Conservation (phyloP, 805 yeast species). For the Metschnikowia shivogae region DNA sequence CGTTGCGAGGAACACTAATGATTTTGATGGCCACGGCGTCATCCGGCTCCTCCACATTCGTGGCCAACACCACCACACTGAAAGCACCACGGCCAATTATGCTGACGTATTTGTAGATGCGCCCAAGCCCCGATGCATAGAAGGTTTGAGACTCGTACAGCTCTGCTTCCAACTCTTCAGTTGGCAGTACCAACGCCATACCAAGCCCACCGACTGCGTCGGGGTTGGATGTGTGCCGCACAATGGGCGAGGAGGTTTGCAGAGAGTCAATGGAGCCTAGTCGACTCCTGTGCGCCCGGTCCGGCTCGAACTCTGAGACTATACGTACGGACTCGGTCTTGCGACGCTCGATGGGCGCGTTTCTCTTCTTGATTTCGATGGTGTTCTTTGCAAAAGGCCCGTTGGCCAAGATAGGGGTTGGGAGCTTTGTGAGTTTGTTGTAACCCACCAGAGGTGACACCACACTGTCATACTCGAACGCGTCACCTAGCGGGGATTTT, state of each 20-base stretch:
- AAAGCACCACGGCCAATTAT: slow-evolving; percentile 66
- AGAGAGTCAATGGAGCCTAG: not conserved
- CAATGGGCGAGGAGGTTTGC: not conserved
- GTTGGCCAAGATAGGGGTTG: slow-evolving; percentile 37
- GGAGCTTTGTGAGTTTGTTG: slow-evolving; percentile 39
- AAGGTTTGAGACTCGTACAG: slow-evolving; percentile 6
- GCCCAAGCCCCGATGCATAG: slow-evolving; percentile 9
- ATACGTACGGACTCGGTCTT: slow-evolving; percentile 6
- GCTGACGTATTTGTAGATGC: slow-evolving; percentile 10
- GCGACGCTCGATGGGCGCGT: not conserved
- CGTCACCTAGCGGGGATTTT: slow-evolving; percentile 7
- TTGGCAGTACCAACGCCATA: slow-evolving; percentile 12
- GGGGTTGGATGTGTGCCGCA: slow-evolving; percentile 15
- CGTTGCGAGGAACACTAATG: slow-evolving; percentile 34
- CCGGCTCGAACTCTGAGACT: slow-evolving; percentile 14
- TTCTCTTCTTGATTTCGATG: slow-evolving; percentile 11
- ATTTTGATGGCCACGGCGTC: slow-evolving; percentile 68
- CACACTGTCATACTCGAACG: slow-evolving; percentile 9
- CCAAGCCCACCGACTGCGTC: not conserved
- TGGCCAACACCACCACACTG: slow-evolving; percentile 57
- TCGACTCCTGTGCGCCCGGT: slow-evolving; percentile 2
- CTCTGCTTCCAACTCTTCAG: slow-evolving; percentile 7
- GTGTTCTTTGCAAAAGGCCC: slow-evolving; percentile 8
- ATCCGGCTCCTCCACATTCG: slow-evolving; percentile 19
- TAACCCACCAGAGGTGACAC: slow-evolving; percentile 14